Evolutionary conservation across 805 yeast species (phyloP).

Genomic region (Barnettozyma wickerhamii): DNA sequence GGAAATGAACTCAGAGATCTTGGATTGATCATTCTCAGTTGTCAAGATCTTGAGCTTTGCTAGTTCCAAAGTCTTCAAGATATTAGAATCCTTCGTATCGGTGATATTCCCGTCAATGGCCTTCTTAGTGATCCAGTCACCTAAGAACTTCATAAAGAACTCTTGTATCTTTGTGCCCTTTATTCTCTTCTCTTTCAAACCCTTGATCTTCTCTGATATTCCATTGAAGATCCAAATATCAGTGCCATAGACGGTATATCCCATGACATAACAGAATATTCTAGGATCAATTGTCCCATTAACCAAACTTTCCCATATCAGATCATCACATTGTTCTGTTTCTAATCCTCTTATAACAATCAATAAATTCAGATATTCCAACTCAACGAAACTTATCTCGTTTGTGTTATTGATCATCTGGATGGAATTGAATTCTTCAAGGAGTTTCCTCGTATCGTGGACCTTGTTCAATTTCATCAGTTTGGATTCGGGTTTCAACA

Average conservation of each 20-base stretch:
- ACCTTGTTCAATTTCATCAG: conserved; percentile 12
- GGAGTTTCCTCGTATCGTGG: conserved; percentile 10
- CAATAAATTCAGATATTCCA: conserved; percentile 34
- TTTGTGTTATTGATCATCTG: conserved; percentile 22
- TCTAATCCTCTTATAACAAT: conserved; percentile 29
- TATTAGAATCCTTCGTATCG: conserved; percentile 12
- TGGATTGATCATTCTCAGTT: conserved; percentile 1
- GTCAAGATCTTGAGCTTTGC: conserved; percentile 14
- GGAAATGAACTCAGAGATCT: conserved; percentile 7
- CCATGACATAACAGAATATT: conserved; percentile 17
- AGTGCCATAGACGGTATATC: conserved; percentile 14
- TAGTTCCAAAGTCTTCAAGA: conserved; percentile 16
- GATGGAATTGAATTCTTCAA: conserved; percentile 25
- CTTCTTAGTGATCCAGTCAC: conserved; percentile 21
- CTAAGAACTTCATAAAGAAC: conserved; percentile 19
- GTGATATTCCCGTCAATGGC: conserved; percentile 4
- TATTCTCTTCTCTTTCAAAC: conserved; percentile 7
- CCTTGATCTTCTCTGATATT: conserved; percentile 10
- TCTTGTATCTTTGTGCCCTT: conserved; percentile 18
- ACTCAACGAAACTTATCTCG: conserved; percentile 34
- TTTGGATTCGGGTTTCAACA: conserved; percentile 21
- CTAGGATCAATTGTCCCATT: conserved; percentile 28
- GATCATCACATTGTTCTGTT: conserved; percentile 11
- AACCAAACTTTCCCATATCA: conserved; percentile 20
- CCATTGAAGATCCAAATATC: conserved; percentile 21